Conservation (phyloP, 805 yeast species). For the Saturnispora kantuleensis region DNA sequence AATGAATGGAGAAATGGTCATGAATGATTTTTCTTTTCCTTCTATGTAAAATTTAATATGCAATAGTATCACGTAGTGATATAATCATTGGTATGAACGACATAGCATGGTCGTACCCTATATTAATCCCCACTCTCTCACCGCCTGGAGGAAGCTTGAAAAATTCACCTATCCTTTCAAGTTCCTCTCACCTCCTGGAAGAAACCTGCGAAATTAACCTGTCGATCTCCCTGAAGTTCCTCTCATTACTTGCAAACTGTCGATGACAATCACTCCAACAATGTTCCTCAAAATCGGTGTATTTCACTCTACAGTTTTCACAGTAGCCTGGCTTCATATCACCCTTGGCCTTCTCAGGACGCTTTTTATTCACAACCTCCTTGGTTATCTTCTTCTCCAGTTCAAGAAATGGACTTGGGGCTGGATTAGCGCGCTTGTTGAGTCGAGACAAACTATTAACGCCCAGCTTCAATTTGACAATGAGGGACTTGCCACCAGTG, state of each 20-base stretch:
- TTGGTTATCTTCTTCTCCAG: slow-evolving; percentile 4
- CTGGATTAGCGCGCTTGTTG: background rate
- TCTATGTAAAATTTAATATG: no score
- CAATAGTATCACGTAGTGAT: no score
- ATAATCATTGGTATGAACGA: no score
- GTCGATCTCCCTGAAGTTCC: slow-evolving; percentile 72
- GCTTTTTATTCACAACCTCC: slow-evolving; percentile 3
- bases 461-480: slow-evolving; percentile 1
- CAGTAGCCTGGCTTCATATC: slow-evolving; percentile 63
- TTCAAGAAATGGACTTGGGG: background rate
- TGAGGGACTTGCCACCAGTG: background rate
- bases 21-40: no score
- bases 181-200: slow-evolving; percentile 12
- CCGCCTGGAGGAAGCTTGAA: no score
- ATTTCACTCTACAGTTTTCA: slow-evolving; percentile 84
- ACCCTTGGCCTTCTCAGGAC: slow-evolving; percentile 15
- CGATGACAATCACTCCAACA: slow-evolving; percentile 59
- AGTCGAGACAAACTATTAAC: background rate
- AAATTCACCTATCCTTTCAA: background rate
- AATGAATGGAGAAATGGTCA: no score
- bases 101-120: no score
- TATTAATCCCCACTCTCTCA: no score
- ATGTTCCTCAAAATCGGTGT: slow-evolving; percentile 73
- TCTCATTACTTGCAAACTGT: slow-evolving; percentile 62
- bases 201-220: slow-evolving; percentile 44